Percentiles rank a stretch among this genome's conserved stretches.
Evolutionary conservation across 345 rosid genomes (phyloP).

Genomic region (Euphorbia tirucalli): DNA sequence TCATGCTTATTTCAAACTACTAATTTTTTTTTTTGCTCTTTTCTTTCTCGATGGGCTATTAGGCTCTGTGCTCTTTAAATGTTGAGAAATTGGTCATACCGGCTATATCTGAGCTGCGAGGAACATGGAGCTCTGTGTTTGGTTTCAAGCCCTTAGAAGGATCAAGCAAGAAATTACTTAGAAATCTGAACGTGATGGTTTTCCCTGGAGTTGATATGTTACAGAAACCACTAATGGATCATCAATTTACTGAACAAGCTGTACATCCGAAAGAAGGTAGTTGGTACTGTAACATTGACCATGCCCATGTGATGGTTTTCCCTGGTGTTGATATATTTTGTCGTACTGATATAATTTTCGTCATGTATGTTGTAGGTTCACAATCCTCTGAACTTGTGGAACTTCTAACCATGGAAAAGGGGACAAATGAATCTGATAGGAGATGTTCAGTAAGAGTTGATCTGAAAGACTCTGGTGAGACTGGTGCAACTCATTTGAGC

Average conservation of each 20-base stretch:
- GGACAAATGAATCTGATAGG: constrained; percentile 11
- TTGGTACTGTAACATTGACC: neutral
- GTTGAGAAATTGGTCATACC: constrained; percentile 88
- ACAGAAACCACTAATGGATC: constrained; percentile 53
- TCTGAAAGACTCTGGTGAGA: constrained; percentile 28
- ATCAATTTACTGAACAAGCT: constrained; percentile 25
- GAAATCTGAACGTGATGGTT: constrained; percentile 65
- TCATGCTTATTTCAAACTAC: constrained; percentile 5
- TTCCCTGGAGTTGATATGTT: constrained; percentile 93
- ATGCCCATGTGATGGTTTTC: neutral
- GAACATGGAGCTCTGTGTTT: constrained; percentile 87
- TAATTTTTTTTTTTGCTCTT: neutral
- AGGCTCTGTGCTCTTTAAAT: constrained; percentile 69
- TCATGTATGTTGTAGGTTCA: constrained; percentile 29
- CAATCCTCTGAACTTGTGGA: constrained; percentile 22
- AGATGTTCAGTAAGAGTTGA: constrained; percentile 17
- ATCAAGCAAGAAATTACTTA: constrained; percentile 42
- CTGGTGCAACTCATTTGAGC: constrained; percentile 15
- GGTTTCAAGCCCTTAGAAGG: constrained; percentile 62
- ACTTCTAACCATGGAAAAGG: constrained; percentile 17
- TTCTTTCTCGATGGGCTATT: constrained; percentile 22
- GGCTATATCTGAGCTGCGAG: constrained; percentile 77
- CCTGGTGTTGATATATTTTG: neutral
- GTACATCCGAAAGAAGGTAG: constrained; percentile 35
- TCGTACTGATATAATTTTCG: constrained; percentile 5